phyloP scores from a whole-genome alignment of 345 rosid genomes.

The Rhodomyrtus tomentosa region DNA sequence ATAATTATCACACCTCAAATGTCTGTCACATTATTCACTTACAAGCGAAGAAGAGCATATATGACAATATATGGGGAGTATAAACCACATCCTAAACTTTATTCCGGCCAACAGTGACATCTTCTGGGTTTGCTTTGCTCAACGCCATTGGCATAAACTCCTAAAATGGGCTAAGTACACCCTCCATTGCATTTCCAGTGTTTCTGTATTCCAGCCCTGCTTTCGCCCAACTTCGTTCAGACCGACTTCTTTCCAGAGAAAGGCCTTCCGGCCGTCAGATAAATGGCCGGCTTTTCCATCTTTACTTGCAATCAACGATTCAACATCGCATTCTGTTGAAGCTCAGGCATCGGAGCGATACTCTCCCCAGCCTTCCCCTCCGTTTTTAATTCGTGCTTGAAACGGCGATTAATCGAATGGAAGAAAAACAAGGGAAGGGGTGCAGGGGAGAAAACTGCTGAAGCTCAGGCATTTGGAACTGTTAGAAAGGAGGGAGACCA shows the following conservation, averaged over 20 bases:
- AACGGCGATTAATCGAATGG: not conserved
- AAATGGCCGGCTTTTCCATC: not conserved
- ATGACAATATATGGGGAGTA: no score
- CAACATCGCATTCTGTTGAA: not conserved
- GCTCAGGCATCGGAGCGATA: not conserved
- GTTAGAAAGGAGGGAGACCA: no score
- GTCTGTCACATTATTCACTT: no score
- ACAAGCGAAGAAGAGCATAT: no score
- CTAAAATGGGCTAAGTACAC: not conserved
- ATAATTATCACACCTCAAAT: no score
- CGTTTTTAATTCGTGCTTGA: rapidly evolving
- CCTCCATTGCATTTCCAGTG: no score
- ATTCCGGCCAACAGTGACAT: not conserved
- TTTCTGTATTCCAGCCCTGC: no score
- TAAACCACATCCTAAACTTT: no score
- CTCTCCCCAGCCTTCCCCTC: not conserved
- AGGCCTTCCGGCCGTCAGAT: no score
- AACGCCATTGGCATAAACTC: not conserved
- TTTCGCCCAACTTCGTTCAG: no score
- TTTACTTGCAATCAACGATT: not conserved
- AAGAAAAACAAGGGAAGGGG: not conserved
- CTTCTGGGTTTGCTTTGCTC: not conserved
- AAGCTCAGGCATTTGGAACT: not conserved
- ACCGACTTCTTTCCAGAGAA: no score
- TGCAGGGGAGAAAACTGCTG: not conserved